phyloP scores from a whole-genome alignment of 2,329 filamentous ascomycete species.

The Fusarium illudens region DNA sequence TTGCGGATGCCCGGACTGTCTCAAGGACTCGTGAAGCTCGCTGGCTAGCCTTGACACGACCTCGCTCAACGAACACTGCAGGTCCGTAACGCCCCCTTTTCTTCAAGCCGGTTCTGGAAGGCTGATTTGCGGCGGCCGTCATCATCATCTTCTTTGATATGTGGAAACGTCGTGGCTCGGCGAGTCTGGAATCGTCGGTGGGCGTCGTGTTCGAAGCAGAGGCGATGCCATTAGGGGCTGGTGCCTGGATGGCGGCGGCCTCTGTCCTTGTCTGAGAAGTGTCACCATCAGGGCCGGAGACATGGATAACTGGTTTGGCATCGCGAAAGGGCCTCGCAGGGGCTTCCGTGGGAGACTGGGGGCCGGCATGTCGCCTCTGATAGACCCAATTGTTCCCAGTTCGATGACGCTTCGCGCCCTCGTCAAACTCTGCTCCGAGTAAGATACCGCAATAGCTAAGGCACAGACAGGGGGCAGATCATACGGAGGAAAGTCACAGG shows the following conservation, averaged over 20 bases:
- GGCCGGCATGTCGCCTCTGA: slow-evolving; percentile 56
- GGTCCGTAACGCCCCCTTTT: slow-evolving; percentile 54
- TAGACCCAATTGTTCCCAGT: slow-evolving; percentile 64
- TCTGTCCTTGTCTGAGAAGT: slow-evolving; percentile 19
- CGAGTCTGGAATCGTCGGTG: slow-evolving; percentile 6
- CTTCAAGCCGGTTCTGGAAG: slow-evolving; percentile 44
- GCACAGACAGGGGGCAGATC: slow-evolving; percentile 35
- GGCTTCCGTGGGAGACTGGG: slow-evolving; percentile 37
- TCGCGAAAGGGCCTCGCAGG: slow-evolving; percentile 29
- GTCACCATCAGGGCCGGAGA: slow-evolving; percentile 52
- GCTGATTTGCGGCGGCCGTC: slow-evolving; percentile 30
- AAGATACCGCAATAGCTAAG: slow-evolving; percentile 17
- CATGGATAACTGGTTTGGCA: slow-evolving; percentile 57
- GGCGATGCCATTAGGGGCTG: background rate
- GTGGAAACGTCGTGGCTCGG: slow-evolving; percentile 63
- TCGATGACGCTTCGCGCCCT: slow-evolving; percentile 61
- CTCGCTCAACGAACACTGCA: slow-evolving; percentile 66
- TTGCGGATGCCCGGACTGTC: slow-evolving; percentile 15
- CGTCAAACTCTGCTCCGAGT: slow-evolving; percentile 58
- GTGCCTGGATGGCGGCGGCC: slow-evolving; percentile 4
- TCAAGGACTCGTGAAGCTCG: slow-evolving; percentile 29
- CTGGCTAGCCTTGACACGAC: slow-evolving; percentile 49
- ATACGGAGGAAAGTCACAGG: slow-evolving; percentile 65
- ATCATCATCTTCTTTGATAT: slow-evolving; percentile 60
- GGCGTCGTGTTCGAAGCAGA: slow-evolving; percentile 19